Conservation (phyloP, 2,329 filamentous ascomycete species). For the Pseudogymnoascus sp. region DNA sequence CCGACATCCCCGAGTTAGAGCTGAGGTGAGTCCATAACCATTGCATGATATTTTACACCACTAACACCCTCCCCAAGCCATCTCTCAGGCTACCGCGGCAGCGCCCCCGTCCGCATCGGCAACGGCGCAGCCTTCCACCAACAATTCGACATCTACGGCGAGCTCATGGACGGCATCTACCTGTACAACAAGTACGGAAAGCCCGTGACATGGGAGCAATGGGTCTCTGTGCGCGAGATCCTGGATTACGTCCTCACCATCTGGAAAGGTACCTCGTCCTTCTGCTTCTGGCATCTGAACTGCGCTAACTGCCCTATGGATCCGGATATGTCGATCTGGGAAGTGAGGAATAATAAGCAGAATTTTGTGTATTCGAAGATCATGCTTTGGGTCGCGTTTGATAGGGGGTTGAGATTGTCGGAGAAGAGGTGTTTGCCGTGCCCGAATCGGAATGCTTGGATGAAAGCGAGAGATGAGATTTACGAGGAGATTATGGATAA, state of each 20-base stretch:
- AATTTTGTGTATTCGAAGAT: slow-evolving; percentile 76
- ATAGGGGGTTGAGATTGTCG: slow-evolving; percentile 63
- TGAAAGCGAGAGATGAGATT: slow-evolving; percentile 55
- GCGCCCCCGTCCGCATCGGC: slow-evolving; percentile 64
- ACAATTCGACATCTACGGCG: slow-evolving; percentile 73
- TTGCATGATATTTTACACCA: too few relatives aligned
- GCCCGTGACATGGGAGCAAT: slow-evolving; percentile 68
- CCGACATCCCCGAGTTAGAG: slow-evolving; percentile 63
- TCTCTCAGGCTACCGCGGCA: slow-evolving; percentile 64
- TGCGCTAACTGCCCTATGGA: slow-evolving; percentile 31
- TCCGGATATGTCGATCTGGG: slow-evolving; percentile 78
- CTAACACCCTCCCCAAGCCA: slow-evolving; percentile 38
- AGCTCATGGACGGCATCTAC: slow-evolving; percentile 70
- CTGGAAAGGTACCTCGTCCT: slow-evolving; percentile 39
- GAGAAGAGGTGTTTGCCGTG: slow-evolving; percentile 72
- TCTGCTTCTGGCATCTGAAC: not conserved
- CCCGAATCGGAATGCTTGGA: slow-evolving; percentile 59
- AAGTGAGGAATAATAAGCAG: slow-evolving; percentile 66
- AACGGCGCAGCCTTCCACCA: slow-evolving; percentile 70
- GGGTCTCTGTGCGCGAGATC: slow-evolving; percentile 62
- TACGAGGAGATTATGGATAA: slow-evolving; percentile 74
- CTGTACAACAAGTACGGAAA: slow-evolving; percentile 74
- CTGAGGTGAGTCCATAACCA: slow-evolving; percentile 35
- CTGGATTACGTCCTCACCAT: slow-evolving; percentile 63
- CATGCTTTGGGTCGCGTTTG: slow-evolving; percentile 76